Evolutionary conservation across 2,329 filamentous ascomycete species (phyloP).

Genomic region (Ascochyta clinopodiicola): DNA sequence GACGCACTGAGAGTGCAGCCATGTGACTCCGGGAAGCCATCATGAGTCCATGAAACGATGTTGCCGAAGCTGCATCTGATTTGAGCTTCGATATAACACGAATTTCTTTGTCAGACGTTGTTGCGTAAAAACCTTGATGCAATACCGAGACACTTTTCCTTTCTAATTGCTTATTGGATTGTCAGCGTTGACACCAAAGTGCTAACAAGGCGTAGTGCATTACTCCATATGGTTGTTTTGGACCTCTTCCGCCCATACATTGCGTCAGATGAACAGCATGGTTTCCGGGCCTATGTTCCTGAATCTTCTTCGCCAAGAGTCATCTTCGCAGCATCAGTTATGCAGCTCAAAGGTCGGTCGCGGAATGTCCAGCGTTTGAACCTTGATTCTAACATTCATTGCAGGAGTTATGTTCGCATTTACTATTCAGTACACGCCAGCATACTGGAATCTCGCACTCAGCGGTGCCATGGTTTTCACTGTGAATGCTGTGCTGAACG

Average conservation of each 20-base stretch:
- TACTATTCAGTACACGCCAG: constrained; percentile 10
- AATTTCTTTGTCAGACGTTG: neutral
- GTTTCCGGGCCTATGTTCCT: constrained; percentile 12
- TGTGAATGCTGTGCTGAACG: constrained; percentile 17
- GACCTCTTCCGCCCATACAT: constrained; percentile 22
- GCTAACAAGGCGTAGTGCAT: constrained; percentile 5
- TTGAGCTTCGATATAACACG: neutral
- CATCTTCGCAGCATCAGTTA: constrained; percentile 20
- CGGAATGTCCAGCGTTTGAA: too few species aligned
- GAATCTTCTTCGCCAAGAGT: constrained; percentile 9
- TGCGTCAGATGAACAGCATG: constrained; percentile 10
- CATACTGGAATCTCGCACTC: constrained; percentile 14
- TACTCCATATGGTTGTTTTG: constrained; percentile 12
- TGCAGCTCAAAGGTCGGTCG: constrained; percentile 15
- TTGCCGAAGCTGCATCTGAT: neutral
- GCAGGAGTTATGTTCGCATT: constrained; percentile 16
- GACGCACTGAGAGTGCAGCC: neutral
- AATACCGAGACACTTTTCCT: too few species aligned
- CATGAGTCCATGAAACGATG: neutral
- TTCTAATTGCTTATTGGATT: too few species aligned
- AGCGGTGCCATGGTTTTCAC: constrained; percentile 17
- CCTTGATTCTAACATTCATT: neutral
- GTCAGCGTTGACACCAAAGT: neutral
- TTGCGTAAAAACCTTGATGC: too few species aligned
- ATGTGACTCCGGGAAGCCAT: neutral